Evolutionary conservation across 2,329 filamentous ascomycete species (phyloP).

Genomic region (Colletotrichum liriopes): DNA sequence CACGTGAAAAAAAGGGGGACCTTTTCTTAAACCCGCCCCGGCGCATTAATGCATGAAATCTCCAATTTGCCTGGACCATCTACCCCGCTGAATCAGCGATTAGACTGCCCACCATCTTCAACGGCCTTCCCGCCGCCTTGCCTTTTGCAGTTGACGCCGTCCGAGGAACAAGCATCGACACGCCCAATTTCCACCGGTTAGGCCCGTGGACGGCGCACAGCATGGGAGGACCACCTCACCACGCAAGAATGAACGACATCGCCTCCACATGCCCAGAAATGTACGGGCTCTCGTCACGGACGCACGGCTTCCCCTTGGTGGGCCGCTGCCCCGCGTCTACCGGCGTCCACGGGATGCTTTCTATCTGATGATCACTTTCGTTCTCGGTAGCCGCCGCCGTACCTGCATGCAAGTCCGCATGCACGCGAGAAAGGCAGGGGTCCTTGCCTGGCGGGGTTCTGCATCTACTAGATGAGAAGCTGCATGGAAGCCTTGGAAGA

Average conservation of each 20-base stretch:
- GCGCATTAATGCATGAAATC: constrained; percentile 42
- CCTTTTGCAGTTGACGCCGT: constrained; percentile 33
- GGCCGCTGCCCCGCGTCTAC: constrained; percentile 4
- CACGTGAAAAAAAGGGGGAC: background rate
- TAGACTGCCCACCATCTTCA: constrained; percentile 39
- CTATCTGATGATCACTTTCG: constrained; percentile 12
- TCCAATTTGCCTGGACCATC: constrained; percentile 39
- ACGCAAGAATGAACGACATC: constrained; percentile 25
- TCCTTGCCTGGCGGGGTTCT: background rate
- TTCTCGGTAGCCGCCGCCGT: constrained; percentile 24
- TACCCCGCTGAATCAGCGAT: constrained; percentile 43
- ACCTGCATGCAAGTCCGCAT: constrained; percentile 25
- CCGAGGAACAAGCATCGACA: constrained; percentile 27
- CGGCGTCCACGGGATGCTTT: constrained; percentile 1
- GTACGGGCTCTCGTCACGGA: constrained; percentile 22
- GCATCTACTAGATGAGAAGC: constrained; percentile 25
- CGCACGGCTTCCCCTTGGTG: constrained; percentile 3
- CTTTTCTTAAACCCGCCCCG: constrained; percentile 23
- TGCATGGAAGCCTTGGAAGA: constrained; percentile 37
- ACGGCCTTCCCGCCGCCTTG: constrained; percentile 42
- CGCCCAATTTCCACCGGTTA: constrained; percentile 21
- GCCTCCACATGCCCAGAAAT: constrained; percentile 8
- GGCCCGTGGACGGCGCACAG: constrained; percentile 11
- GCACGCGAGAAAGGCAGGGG: background rate
- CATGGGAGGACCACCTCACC: constrained; percentile 13